Base-by-base conservation (phyloP, 2,329 filamentous ascomycete genomes). In the Aspergillus neotritici region DNA sequence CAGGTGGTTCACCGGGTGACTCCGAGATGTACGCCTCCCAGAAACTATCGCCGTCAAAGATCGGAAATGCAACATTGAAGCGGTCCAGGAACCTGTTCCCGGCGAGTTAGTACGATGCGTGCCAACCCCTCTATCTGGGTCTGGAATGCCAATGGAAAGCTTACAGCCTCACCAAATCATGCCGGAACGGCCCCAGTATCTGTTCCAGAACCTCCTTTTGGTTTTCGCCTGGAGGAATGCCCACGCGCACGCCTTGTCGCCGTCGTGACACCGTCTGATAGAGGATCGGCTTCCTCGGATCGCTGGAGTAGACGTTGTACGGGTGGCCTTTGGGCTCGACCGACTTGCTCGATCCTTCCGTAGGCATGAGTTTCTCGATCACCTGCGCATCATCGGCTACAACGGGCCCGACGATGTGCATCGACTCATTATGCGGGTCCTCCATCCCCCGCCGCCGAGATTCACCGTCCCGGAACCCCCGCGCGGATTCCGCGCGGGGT, bases 331-430 rank as follows among this genome's bases (percentile, higher is more conserved):
- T 66, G 4, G 61, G 60, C 44, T 69, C 64, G 32, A 63, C 60
- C 3, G 65, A 64, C 39, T 61, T 58, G 50, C 54, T 68, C 12
- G 63, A 64, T 41, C 60, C 51, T 46, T 69, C 64, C 17, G 66
- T 62, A 13, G 72, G 72, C 45, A 82, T 71, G 44, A 79, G 80
- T 40, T 78, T 73, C n/a, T 79, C 75, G 35, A 82, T 67, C 9
- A 82, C 71, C 41, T 82, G 78, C 1, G 75, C 78, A 62, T 83
- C 79, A 37, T 75, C 75, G 4, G 77, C 78, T 5, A 77, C 71
- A 5, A 78, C 76, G 0, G 79, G 79, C 0, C 79, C 78, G 40
- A 83, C 72, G 45, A 83, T 80, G 50, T 80, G 75, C 31, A 70
- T 65, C 1, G 66, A 70, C 48, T 70, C 67, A 46, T 69, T 68